phyloP scores from a whole-genome alignment of 805 yeast genomes.

The Metschnikowia kofuensis region DNA sequence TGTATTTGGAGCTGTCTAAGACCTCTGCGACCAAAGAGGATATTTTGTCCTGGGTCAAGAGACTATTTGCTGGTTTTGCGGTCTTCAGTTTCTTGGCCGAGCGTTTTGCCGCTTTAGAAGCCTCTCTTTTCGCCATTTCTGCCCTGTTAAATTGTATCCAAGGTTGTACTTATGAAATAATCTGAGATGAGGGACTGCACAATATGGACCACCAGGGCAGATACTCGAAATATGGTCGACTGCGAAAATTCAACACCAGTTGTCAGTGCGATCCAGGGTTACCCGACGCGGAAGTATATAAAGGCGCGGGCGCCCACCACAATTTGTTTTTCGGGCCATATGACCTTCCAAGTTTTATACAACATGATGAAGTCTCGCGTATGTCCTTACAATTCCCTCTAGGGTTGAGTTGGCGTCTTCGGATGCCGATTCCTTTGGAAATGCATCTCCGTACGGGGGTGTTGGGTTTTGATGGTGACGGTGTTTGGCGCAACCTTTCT shows the following conservation, averaged over 20 bases:
- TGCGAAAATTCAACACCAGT: background rate
- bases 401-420: slow-evolving; percentile 35
- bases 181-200: slow-evolving; percentile 12
- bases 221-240: background rate
- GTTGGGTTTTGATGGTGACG: slow-evolving; percentile 44
- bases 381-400: slow-evolving; percentile 41
- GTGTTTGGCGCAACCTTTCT: slow-evolving; percentile 50
- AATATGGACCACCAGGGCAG: background rate
- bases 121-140: slow-evolving; percentile 22
- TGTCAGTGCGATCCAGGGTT: slow-evolving; percentile 9
- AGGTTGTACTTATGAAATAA: background rate
- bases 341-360: slow-evolving; percentile 68
- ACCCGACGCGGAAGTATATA: slow-evolving; percentile 26
- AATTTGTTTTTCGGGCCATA: slow-evolving; percentile 28
- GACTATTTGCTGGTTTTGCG: slow-evolving; percentile 5
- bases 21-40: slow-evolving; percentile 28
- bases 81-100: slow-evolving; percentile 11
- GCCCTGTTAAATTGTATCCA: background rate
- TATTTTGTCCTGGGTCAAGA: slow-evolving; percentile 22
- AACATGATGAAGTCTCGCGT: slow-evolving; percentile 63
- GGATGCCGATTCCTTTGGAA: slow-evolving; percentile 34
- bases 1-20: slow-evolving; percentile 48
- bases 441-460: slow-evolving; percentile 30
- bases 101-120: slow-evolving; percentile 1
- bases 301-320: slow-evolving; percentile 4